Percentiles rank a stretch among this genome's conserved stretches.
These are phyloP conservation scores for Penicillium coprophilum DNA, from an alignment of 495 filamentous ascomycete species.

Conservation along the genomic window DNA sequence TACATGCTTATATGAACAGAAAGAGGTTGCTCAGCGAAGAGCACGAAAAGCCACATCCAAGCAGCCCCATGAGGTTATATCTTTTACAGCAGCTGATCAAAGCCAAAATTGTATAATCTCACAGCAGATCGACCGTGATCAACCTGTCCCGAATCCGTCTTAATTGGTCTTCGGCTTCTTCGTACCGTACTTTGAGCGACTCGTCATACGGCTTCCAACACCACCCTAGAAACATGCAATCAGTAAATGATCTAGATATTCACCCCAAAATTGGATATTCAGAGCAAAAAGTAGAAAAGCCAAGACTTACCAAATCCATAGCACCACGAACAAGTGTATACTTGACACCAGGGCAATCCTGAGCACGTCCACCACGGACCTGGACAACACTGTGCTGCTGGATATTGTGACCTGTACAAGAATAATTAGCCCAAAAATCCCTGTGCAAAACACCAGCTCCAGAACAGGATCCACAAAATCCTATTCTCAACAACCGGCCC, in stretches of 20 bases:
- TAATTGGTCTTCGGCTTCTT: conserved; percentile 88
- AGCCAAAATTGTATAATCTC: conserved; percentile 1
- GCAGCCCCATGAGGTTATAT: background rate
- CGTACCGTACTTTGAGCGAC: conserved; percentile 94
- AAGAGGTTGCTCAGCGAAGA: conserved; percentile 6
- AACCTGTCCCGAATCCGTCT: conserved; percentile 2
- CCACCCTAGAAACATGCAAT: conserved; percentile 63
- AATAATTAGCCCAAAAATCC: conserved; percentile 9
- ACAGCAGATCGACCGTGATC: background rate
- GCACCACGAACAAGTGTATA: conserved; percentile 91
- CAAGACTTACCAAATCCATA: conserved; percentile 82
- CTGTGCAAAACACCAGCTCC: background rate
- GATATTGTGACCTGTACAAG: conserved; percentile 79
- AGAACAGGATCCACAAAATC: background rate
- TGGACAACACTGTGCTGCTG: conserved; percentile 98
- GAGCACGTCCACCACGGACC: conserved; percentile 82
- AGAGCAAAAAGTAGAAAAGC: background rate
- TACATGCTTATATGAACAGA: conserved; percentile 15
- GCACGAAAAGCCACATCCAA: conserved; percentile 2
- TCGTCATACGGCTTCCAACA: conserved; percentile 77
- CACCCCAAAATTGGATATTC: background rate
- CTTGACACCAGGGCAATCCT: conserved; percentile 98
- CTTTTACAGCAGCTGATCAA: conserved; percentile 6
- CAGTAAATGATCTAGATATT: conserved; percentile 1
- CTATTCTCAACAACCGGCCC: background rate